These are phyloP conservation scores for Fragaria iinumae DNA, from an alignment of 306 rosid species.

Conservation along the genomic window DNA sequence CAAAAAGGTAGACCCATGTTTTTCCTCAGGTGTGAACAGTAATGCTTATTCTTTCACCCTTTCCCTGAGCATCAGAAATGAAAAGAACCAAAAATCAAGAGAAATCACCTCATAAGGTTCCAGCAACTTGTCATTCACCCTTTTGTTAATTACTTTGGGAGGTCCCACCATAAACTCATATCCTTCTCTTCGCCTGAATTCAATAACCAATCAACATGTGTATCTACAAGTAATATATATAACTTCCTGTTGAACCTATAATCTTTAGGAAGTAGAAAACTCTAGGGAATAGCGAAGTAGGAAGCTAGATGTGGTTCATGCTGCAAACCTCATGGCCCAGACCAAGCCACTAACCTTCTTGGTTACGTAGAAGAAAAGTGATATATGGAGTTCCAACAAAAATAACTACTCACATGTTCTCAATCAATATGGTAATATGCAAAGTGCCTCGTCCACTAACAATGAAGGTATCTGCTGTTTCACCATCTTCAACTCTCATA, in stretches of 20 bases:
- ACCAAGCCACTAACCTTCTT: neutral
- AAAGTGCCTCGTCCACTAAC: conserved; percentile 99
- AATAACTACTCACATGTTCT: conserved; percentile 76
- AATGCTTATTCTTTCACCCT: neutral
- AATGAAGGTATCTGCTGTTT: conserved; percentile 92
- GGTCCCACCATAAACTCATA: conserved; percentile 99
- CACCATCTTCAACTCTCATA: conserved; percentile 97
- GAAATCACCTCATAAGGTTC: conserved; percentile 90
- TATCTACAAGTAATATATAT: conserved; percentile 6
- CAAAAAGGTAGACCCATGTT: too few relatives aligned
- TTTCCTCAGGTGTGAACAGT: neutral
- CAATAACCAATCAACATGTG: conserved; percentile 26
- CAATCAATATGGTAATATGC: conserved; percentile 93
- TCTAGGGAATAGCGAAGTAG: too few relatives aligned
- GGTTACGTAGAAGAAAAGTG: neutral
- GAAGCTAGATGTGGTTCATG: neutral
- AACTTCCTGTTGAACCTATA: neutral
- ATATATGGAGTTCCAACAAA: conserved; percentile 22
- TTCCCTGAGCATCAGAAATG: neutral
- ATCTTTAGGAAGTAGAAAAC: neutral
- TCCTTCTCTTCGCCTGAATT: conserved; percentile 94
- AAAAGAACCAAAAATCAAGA: neutral
- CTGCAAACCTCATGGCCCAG: neutral
- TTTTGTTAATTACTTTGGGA: conserved; percentile 94
- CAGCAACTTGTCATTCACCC: conserved; percentile 59